A percentile compares a stretch with the other conserved stretches of the same genome.
Conservation (phyloP, 2,329 filamentous ascomycete species). For the Penicillium rolfsii region DNA sequence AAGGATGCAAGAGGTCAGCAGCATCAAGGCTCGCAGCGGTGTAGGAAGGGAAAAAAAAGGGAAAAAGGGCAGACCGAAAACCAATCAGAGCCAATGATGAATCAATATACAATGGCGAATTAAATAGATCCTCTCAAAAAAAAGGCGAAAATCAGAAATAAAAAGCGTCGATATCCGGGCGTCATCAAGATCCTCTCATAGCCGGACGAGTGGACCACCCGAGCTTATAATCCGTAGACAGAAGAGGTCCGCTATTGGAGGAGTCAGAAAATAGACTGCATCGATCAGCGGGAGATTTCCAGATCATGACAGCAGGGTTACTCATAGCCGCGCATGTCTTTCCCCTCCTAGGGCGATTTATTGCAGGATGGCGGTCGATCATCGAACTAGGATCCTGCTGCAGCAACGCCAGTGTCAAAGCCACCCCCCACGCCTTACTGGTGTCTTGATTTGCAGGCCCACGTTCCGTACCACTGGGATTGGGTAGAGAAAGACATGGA, state of each 20-base stretch:
- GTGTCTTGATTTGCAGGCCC: slow-evolving; percentile 19
- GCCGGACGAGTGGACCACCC: slow-evolving; percentile 27
- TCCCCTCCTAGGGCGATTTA: slow-evolving; percentile 38
- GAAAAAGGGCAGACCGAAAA: slow-evolving; percentile 1
- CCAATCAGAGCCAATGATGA: background rate
- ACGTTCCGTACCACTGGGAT: slow-evolving; percentile 22
- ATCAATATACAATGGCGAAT: slow-evolving; percentile 1
- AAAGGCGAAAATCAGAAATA: background rate
- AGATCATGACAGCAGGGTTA: slow-evolving; percentile 45
- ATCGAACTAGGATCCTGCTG: slow-evolving; percentile 38
- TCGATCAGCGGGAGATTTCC: slow-evolving; percentile 39
- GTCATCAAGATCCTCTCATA: slow-evolving; percentile 26
- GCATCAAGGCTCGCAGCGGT: slow-evolving; percentile 11
- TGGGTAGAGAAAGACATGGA: background rate
- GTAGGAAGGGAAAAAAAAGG: slow-evolving; percentile 22
- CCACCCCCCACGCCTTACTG: slow-evolving; percentile 19
- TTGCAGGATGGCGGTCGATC: slow-evolving; percentile 45
- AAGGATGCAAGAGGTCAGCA: slow-evolving; percentile 12
- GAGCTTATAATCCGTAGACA: slow-evolving; percentile 42
- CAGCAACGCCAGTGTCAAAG: slow-evolving; percentile 29
- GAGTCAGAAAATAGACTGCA: slow-evolving; percentile 43
- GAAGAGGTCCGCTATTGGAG: slow-evolving; percentile 39
- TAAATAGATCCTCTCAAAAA: background rate
- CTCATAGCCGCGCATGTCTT: slow-evolving; percentile 41
- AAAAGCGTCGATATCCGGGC: slow-evolving; percentile 30